Evolutionary conservation across 257 asterid species (phyloP).

Genomic region (Primulina eburnea): DNA sequence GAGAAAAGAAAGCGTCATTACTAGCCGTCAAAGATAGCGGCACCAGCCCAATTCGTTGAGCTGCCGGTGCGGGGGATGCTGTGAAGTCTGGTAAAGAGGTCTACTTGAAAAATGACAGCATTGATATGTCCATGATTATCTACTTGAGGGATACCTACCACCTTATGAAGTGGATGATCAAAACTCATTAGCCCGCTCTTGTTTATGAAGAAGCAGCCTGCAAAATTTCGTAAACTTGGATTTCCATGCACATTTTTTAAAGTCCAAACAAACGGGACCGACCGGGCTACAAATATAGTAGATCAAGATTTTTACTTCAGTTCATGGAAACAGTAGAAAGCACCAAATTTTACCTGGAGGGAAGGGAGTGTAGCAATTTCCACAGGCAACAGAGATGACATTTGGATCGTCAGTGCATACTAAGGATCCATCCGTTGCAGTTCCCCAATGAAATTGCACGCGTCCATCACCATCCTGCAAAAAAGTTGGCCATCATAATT

Average conservation of each 20-base stretch:
- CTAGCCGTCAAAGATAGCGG: constrained; percentile 37
- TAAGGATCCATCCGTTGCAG: constrained; percentile 57
- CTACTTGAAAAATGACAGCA: constrained; percentile 55
- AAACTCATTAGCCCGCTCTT: constrained; percentile 36
- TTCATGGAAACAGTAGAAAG: too few relatives aligned
- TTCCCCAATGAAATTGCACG: constrained; percentile 71
- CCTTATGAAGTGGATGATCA: constrained; percentile 29
- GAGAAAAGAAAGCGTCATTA: not conserved
- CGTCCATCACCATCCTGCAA: constrained; percentile 58
- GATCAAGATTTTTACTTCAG: too few relatives aligned
- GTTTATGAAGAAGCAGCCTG: constrained; percentile 64
- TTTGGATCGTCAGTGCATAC: constrained; percentile 63
- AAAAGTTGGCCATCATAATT: not conserved
- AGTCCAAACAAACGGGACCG: too few relatives aligned
- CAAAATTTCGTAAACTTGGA: not conserved
- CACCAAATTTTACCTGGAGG: constrained; percentile 49
- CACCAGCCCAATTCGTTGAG: constrained; percentile 56
- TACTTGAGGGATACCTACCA: constrained; percentile 41
- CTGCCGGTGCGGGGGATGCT: constrained; percentile 66
- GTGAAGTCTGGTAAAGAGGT: constrained; percentile 43
- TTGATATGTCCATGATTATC: constrained; percentile 42
- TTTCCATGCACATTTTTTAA: not conserved
- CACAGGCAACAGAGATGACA: constrained; percentile 51
- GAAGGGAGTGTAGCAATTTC: constrained; percentile 51
- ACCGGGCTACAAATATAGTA: too few relatives aligned